Conservation (phyloP, 2,329 filamentous ascomycete genomes). For the Aureobasidium uvarum region DNA sequence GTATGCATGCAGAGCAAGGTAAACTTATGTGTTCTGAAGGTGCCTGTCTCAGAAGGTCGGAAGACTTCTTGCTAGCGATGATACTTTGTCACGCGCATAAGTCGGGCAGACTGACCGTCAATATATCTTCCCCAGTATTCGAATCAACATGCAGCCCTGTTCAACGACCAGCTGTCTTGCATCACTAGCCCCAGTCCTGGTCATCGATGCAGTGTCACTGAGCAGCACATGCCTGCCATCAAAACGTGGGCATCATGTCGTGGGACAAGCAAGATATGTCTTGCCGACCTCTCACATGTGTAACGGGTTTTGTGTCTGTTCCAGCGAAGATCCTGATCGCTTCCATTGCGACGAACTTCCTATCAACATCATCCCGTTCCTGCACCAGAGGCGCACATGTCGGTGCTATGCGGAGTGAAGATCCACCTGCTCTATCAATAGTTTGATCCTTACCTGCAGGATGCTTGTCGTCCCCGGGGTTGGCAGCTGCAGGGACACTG, state of each 20-base stretch:
- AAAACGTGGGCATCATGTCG: constrained; percentile 18
- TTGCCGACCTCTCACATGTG: constrained; percentile 16
- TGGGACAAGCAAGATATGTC: not conserved
- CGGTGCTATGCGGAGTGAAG: constrained; percentile 1
- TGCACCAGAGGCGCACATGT: constrained; percentile 7
- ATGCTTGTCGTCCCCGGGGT: constrained; percentile 1
- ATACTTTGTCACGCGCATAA: constrained; percentile 8
- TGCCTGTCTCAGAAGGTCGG: not conserved
- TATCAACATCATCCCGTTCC: not conserved
- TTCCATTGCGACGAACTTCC: not conserved
- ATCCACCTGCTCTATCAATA: constrained; percentile 10
- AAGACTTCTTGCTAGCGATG: not conserved
- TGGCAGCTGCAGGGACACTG: constrained; percentile 21
- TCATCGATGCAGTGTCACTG: not conserved
- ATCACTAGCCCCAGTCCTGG: not conserved
- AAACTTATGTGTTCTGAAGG: not conserved
- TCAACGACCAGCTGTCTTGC: constrained; percentile 10
- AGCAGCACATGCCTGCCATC: constrained; percentile 8
- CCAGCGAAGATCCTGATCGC: not conserved
- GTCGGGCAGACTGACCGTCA: not conserved
- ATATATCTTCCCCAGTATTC: not conserved
- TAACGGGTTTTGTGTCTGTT: not conserved
- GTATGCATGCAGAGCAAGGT: constrained; percentile 1
- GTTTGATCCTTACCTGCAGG: constrained; percentile 1
- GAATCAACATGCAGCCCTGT: not conserved